Evolutionary conservation across 495 filamentous ascomycete species (phyloP).

Genomic region (Aspergillus campestris): DNA sequence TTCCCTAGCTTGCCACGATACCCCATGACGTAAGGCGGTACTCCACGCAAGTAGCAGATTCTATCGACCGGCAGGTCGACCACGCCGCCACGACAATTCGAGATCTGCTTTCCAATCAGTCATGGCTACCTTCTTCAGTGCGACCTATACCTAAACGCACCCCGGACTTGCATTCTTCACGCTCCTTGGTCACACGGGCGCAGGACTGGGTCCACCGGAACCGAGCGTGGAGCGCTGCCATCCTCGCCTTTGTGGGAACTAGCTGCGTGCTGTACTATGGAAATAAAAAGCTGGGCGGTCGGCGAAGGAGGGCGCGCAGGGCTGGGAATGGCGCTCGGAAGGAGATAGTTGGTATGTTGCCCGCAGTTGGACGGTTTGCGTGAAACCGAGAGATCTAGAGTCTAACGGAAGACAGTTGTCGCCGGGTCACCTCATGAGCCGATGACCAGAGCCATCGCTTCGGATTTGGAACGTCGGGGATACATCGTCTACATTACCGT

Average conservation of each 20-base stretch:
- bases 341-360: constrained; percentile 64
- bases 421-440: constrained; percentile 76
- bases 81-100: constrained; percentile 53
- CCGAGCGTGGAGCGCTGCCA: constrained; percentile 58
- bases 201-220: constrained; percentile 60
- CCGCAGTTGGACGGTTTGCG: background rate
- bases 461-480: constrained; percentile 82
- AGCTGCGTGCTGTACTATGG: constrained; percentile 57
- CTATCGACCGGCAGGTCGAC: constrained; percentile 70
- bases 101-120: constrained; percentile 50
- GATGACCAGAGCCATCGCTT: constrained; percentile 66
- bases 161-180: constrained; percentile 32
- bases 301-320: constrained; percentile 64
- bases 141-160: constrained; percentile 47
- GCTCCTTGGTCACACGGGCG: constrained; percentile 30
- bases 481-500: constrained; percentile 91
- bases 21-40: constrained; percentile 61
- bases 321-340: constrained; percentile 76
- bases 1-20: constrained; percentile 56
- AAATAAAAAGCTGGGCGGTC: constrained; percentile 48
- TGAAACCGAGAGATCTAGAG: background rate
- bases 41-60: constrained; percentile 59
- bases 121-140: constrained; percentile 62
- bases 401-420: constrained; percentile 45
- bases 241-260: constrained; percentile 61